Percentiles rank a stretch among this genome's conserved stretches.
Evolutionary conservation across 192 early-diverging fungal genomes (phyloP).

Genomic region (Cladochytrium replicatum): DNA sequence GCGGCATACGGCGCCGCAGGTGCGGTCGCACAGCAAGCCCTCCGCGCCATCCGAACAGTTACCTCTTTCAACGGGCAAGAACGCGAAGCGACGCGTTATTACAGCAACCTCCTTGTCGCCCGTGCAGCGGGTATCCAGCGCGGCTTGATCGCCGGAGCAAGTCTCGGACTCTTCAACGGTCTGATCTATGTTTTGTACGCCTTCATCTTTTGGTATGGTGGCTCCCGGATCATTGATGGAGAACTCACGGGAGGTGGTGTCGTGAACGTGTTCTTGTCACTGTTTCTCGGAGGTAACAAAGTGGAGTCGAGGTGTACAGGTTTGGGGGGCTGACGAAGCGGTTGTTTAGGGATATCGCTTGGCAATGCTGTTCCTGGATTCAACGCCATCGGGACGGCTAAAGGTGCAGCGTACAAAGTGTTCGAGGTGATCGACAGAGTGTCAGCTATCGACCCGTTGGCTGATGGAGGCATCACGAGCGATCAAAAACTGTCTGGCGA

Average conservation of each 20-base stretch:
- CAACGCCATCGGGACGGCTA: conserved; percentile 21
- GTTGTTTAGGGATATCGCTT: conserved; percentile 24
- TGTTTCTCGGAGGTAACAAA: too few species aligned
- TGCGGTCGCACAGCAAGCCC: conserved; percentile 73
- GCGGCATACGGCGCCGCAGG: conserved; percentile 75
- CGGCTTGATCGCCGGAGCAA: conserved; percentile 28
- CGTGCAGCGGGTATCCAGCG: conserved; percentile 53
- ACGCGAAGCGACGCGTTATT: conserved; percentile 56
- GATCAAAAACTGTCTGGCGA: conserved; percentile 21
- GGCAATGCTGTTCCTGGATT: conserved; percentile 28
- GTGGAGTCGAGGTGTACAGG: too few species aligned
- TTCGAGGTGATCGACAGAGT: conserved; percentile 38
- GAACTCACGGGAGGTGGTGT: conserved; percentile 36
- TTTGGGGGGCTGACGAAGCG: background rate
- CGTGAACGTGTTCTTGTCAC: conserved; percentile 34
- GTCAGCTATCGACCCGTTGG: conserved; percentile 33
- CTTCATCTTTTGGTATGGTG: conserved; percentile 73
- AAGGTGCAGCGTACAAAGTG: conserved; percentile 38
- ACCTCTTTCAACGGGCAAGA: conserved; percentile 71
- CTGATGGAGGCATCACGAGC: conserved; percentile 18
- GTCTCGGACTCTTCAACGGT: conserved; percentile 29
- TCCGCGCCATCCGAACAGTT: conserved; percentile 80
- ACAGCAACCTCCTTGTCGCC: conserved; percentile 49
- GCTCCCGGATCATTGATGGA: conserved; percentile 39
- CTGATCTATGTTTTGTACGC: conserved; percentile 67